Conservation (phyloP, 768 basidiomycete genomes). For the Boletus coccyginus region DNA sequence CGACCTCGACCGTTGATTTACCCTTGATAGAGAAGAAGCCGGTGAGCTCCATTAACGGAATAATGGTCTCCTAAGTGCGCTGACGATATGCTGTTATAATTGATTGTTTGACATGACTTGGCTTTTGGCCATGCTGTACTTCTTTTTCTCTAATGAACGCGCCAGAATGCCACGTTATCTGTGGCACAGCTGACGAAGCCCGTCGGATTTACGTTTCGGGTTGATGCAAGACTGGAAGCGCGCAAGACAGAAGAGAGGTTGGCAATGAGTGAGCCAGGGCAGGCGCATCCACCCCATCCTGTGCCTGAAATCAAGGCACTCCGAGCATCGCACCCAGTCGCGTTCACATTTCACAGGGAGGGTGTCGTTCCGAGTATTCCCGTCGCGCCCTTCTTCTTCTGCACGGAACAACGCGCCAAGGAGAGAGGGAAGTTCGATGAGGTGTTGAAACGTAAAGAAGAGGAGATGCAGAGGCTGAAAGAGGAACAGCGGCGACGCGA, state of each 20-base stretch:
- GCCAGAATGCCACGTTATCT: conserved; percentile 24
- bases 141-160: conserved; percentile 6
- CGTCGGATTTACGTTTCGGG: conserved; percentile 51
- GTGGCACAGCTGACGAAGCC: conserved; percentile 42
- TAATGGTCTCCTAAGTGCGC: conserved; percentile 21
- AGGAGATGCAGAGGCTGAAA: conserved; percentile 44
- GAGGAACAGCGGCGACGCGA: conserved; percentile 47
- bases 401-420: conserved; percentile 54
- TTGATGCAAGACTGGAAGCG: conserved; percentile 47
- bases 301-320: conserved; percentile 56
- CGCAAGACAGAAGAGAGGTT: conserved; percentile 40
- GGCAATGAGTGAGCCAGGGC: conserved; percentile 25
- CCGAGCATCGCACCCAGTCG: conserved; percentile 44
- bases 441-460: conserved; percentile 53
- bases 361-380: conserved; percentile 40
- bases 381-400: conserved; percentile 40
- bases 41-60: conserved; percentile 24
- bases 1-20: conserved; percentile 19
- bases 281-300: conserved; percentile 16
- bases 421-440: conserved; percentile 67
- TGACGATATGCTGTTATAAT: conserved; percentile 19
- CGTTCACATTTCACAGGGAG: conserved; percentile 42
- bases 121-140: conserved; percentile 15
- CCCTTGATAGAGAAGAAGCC: conserved; percentile 26
- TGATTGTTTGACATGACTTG: conserved; percentile 1